Conservation (phyloP, 2,329 filamentous ascomycete species). For the Hirsutella minnesotensis region DNA sequence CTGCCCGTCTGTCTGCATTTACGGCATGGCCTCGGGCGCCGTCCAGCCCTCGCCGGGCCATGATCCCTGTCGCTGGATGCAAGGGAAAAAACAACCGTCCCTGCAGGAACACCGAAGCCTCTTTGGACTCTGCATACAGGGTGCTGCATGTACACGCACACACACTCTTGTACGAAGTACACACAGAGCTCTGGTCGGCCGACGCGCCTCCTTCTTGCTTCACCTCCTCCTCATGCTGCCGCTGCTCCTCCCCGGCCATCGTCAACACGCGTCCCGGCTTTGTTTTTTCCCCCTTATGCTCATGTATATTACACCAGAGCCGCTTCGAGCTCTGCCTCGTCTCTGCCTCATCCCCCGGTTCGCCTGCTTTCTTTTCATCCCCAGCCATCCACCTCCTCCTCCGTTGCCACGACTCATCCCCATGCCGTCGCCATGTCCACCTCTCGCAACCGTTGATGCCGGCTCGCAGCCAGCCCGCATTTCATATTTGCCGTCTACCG, state of each 20-base stretch:
- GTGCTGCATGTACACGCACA: too few relatives aligned
- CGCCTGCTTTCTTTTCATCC: too few relatives aligned
- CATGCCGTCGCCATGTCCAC: neutral
- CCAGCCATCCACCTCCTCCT: too few relatives aligned
- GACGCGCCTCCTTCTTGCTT: neutral
- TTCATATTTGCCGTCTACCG: neutral
- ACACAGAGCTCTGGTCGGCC: neutral
- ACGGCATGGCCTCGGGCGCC: neutral
- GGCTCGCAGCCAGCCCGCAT: neutral
- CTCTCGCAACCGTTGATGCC: neutral
- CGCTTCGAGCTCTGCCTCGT: too few relatives aligned
- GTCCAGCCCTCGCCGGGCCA: neutral
- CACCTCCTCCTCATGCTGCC: neutral
- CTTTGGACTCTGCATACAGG: too few relatives aligned
- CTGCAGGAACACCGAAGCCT: neutral
- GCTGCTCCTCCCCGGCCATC: too few relatives aligned
- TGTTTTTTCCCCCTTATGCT: neutral
- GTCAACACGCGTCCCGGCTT: neutral
- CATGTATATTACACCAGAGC: too few relatives aligned
- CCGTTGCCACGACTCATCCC: too few relatives aligned
- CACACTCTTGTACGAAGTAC: neutral
- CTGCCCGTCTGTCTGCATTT: too few relatives aligned
- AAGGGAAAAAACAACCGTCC: slow-evolving; percentile 1
- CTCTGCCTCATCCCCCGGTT: too few relatives aligned
- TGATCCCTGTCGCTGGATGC: slow-evolving; percentile 1